A percentile compares a stretch with the other conserved stretches of the same genome.
Conservation (phyloP, 2,329 filamentous ascomycete species). For the Fusarium pseudoanthophilum region DNA sequence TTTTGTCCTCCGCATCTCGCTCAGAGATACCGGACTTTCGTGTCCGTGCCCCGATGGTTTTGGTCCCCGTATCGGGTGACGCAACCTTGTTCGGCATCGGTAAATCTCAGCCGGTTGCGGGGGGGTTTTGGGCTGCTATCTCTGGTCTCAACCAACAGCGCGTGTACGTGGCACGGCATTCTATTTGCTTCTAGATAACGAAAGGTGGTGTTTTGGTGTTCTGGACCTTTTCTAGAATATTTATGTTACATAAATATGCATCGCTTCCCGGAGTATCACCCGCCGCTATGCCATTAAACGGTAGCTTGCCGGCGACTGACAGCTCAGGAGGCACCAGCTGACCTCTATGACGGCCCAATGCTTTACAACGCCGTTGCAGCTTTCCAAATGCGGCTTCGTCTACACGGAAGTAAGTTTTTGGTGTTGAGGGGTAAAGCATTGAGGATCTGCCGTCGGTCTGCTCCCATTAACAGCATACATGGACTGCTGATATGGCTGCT, state of each 20-base stretch:
- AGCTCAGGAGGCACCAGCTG: background rate
- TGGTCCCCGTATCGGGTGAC: constrained; percentile 19
- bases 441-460: background rate
- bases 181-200: background rate
- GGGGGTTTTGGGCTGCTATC: constrained; percentile 5
- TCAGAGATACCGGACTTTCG: constrained; percentile 22
- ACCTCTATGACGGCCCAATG: background rate
- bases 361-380: background rate
- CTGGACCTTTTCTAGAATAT: constrained; percentile 1
- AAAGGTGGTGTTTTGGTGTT: background rate
- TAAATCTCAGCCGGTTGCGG: constrained; percentile 21
- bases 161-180: background rate
- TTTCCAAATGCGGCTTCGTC: background rate
- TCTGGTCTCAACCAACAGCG: background rate
- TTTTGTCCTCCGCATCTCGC: constrained; percentile 20
- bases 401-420: fast-evolving
- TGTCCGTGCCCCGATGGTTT: constrained; percentile 23
- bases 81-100: constrained; percentile 30
- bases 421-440: background rate
- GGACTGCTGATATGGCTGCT: background rate
- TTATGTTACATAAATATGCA: background rate
- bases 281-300: background rate
- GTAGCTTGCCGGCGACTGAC: background rate
- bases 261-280: background rate
- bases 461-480: background rate